Evolutionary conservation across 257 asterid genomes (phyloP), one percentile per base, ranked within the genome.

Genomic region (Fraxinus quadrangulata): DNA sequence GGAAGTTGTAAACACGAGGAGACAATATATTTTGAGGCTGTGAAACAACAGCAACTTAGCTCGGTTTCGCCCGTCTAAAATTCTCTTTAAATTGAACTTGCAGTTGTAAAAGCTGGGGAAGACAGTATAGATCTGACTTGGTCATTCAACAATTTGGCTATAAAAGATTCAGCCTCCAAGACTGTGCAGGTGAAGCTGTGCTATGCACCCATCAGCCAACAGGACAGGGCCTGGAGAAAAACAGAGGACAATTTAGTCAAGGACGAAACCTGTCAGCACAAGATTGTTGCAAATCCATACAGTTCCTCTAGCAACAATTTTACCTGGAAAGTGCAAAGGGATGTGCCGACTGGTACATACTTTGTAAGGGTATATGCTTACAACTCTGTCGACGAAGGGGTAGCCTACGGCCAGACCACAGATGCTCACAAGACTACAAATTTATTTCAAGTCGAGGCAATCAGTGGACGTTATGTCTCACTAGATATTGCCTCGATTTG

Each of bases 261-360:
- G 80, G 97, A 92, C 91, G 92, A 90, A 45, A 89, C 96, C 23
- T 90, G 98, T 74, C 94, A 87, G 33, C 88, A 86, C 79, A 79
- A 80, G 75, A 66, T 90, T 6, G 90, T 81, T 1, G 31, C 79
- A 1, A 79, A 36, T 59, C 93, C 96, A 0, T 90, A 88, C 76
- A 47, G n/a, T 14, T 5, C 83, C 6, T 69, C 89, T 17, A 78
- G 77, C 86, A 83, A 77, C 79, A 84, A 70, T 34, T 76, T 82
- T 79, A 85, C 86, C 11, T 88, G 86, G 91, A 81, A 72, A 0
- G 76, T 92, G 14, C 68, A 76, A 59, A 88, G n/a, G 75, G 88
- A 86, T 26, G 83, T 87, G 21, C 97, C 98, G 0, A 61, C 82
- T 0, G 98, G 96, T 19, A 83, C 87, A 0, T 92, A 92, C 39